These are phyloP conservation scores for Malus hybrid DNA, from an alignment of 331 rosid species.

Conservation along the genomic window DNA sequence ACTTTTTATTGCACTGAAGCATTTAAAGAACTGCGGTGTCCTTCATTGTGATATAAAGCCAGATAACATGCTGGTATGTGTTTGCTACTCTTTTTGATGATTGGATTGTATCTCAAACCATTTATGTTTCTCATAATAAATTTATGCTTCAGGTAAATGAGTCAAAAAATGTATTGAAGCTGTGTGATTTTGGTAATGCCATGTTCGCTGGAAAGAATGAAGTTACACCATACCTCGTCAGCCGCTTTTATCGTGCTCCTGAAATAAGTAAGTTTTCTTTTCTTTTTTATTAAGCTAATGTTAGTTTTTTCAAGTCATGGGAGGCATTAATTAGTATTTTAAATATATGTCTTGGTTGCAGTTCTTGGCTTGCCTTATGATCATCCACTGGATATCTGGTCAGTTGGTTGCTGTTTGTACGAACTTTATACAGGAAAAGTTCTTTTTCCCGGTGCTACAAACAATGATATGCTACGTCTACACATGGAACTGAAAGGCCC, in stretches of 20 bases:
- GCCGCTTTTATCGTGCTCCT: constrained; percentile 66
- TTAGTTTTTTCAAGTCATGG: background rate
- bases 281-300: background rate
- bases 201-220: constrained; percentile 99
- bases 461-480: constrained; percentile 91
- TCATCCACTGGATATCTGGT: constrained; percentile 99
- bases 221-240: constrained; percentile 73
- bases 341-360: constrained; percentile 8
- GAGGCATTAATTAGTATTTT: background rate
- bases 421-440: constrained; percentile 91
- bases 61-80: constrained; percentile 89
- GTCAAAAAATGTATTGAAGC: constrained; percentile 93
- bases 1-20: constrained; percentile 94
- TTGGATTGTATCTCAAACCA: background rate
- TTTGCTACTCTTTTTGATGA: background rate
- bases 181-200: constrained; percentile 98
- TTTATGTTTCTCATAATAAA: constrained; percentile 4
- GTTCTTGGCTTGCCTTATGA: constrained; percentile 71
- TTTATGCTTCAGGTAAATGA: constrained; percentile 65
- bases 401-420: constrained; percentile 92
- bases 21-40: constrained; percentile 95
- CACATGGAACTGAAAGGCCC: constrained; percentile 98
- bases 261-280: constrained; percentile 41
- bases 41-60: constrained; percentile 99
- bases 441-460: constrained; percentile 91